Percentiles rank a stretch among this genome's conserved stretches.
Conservation (phyloP, 768 basidiomycete genomes). For the Clitopilus hobsonii region DNA sequence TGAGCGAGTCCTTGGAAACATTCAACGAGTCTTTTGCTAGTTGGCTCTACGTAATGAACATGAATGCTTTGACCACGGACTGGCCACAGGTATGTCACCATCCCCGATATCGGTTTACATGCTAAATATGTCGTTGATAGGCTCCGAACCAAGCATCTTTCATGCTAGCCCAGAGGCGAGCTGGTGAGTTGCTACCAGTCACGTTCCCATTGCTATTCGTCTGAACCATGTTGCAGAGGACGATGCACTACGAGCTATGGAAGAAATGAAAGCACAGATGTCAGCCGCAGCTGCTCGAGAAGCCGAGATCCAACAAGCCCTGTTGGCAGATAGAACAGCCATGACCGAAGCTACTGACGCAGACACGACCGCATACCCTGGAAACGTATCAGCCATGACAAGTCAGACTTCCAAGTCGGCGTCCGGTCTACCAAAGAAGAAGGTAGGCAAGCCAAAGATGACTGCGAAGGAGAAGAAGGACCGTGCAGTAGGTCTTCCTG, state of each 20-base stretch:
- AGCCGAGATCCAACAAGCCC: conserved; percentile 19
- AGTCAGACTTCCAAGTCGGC: conserved; percentile 29
- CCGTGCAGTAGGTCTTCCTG: conserved; percentile 46
- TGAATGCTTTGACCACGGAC: conserved; percentile 92
- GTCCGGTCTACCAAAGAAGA: conserved; percentile 41
- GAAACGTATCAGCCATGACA: conserved; percentile 33
- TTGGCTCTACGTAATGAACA: conserved; percentile 87
- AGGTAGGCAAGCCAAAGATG: conserved; percentile 59
- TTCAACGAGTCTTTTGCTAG: conserved; percentile 95
- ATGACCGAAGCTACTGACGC: conserved; percentile 35
- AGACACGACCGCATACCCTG: conserved; percentile 34
- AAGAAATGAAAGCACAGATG: conserved; percentile 39
- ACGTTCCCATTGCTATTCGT: neutral
- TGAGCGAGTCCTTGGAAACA: conserved; percentile 71
- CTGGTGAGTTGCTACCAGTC: conserved; percentile 35
- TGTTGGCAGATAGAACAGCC: conserved; percentile 33
- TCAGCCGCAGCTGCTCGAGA: conserved; percentile 25
- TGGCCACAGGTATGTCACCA: conserved; percentile 70
- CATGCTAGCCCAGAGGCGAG: conserved; percentile 49
- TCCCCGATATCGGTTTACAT: neutral
- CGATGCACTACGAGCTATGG: conserved; percentile 53
- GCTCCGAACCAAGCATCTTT: conserved; percentile 61
- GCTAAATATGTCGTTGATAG: conserved; percentile 25
- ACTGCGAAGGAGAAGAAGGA: conserved; percentile 83
- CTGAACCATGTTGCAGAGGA: conserved; percentile 38